Base-by-base conservation (phyloP, 2,329 filamentous ascomycete species). In the Aspergillus caelatus region DNA sequence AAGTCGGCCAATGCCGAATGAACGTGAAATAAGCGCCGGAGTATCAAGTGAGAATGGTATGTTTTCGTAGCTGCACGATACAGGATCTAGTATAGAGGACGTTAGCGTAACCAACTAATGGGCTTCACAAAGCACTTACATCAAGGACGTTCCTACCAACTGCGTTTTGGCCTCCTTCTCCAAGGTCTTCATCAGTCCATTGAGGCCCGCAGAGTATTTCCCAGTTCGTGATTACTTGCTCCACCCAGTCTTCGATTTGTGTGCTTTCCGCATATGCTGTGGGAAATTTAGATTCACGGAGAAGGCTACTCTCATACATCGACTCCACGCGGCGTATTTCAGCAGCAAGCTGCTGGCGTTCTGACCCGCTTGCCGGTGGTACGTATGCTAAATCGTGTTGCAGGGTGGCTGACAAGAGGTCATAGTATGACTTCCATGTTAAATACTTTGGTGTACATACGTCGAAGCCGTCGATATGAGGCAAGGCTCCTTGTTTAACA, bases 61-160 rank as follows among this genome's bases (percentile, higher is more conserved):
- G 94, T 97, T 77, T 95, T 97, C 11, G 91, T 93, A 9, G 94
- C 92, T 26, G 94, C 92, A 45, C 91, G 90, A 77, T 98, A 99
- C 8, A 99, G 84, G 32, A 93, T 91, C 77, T 95, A 39, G n/a
- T 19, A 32, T 11, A 32, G 19, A 32, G 19, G 26, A 23, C 12
- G 41, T 57, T 53, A 57, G 61, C 23, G 34, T 23, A 30, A 5
- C 21, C 21, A 9, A 32, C 30, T 23, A 30, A 11, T 54, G 32
- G 23, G 23, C 28, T 32, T 48, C 52, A 43, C 26, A 21, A 11
- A 50, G 55, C 52, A 74, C 80, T 70, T 76, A 85, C 84, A 71
- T 89, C 94, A 46, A 99, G 85, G 36, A 96, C 88, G 57, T 89
- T 89, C 60, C 90, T 88, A 66, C 91, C 91, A 21, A 94, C 81